phyloP scores from a whole-genome alignment of 2,329 filamentous ascomycete species.

The Helicocarpus griseus region DNA sequence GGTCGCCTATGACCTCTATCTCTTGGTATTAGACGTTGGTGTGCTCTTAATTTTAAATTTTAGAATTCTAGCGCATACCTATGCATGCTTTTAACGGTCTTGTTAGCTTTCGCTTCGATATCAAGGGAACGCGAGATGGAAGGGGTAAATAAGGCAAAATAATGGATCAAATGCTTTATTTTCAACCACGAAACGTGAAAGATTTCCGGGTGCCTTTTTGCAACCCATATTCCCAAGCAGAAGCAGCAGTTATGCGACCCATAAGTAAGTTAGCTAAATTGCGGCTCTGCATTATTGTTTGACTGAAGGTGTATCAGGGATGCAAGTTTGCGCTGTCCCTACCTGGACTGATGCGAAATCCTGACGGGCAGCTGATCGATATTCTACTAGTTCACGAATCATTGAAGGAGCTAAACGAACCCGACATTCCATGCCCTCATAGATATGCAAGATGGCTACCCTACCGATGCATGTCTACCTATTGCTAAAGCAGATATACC shows the following conservation, averaged over 20 bases:
- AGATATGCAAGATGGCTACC: not conserved
- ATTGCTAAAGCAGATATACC: not conserved
- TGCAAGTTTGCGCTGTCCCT: slow-evolving; percentile 1
- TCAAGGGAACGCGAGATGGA: not conserved
- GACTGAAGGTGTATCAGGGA: not conserved
- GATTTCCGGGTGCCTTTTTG: not conserved
- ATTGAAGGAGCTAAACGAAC: not conserved
- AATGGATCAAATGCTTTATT: not conserved
- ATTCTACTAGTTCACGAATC: not conserved
- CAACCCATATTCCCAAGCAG: not conserved
- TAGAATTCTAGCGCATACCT: not conserved
- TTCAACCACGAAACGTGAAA: not conserved
- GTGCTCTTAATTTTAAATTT: not conserved
- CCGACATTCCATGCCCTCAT: not conserved
- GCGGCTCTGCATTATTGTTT: slow-evolving; percentile 1
- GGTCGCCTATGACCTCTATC: too few species aligned
- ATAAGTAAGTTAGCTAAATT: not conserved
- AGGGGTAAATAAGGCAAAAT: not conserved
- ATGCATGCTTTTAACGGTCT: not conserved
- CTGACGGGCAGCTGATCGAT: not conserved
- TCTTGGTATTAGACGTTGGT: not conserved
- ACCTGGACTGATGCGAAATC: not conserved
- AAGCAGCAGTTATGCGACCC: not conserved
- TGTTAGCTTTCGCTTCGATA: not conserved
- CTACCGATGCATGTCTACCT: slow-evolving; percentile 1